These are phyloP conservation scores for Lichtheimia ramosa DNA, from an alignment of 371 early-diverging fungal species.

Conservation along the genomic window DNA sequence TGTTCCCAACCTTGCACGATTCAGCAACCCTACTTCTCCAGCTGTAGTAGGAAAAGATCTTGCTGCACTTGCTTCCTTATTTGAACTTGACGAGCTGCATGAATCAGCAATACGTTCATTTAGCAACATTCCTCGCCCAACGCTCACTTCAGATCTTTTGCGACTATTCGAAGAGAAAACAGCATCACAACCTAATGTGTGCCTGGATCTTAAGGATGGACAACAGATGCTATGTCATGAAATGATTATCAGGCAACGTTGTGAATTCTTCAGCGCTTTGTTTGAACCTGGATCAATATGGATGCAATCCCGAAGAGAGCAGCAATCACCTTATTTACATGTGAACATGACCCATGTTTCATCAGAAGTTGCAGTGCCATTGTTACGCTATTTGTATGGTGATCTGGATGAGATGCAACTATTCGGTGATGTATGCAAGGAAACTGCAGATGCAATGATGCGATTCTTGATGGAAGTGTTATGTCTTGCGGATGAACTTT, in stretches of 20 bases:
- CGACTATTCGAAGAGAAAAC: constrained; percentile 8
- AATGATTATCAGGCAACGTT: constrained; percentile 60
- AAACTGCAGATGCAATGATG: constrained; percentile 49
- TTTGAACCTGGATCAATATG: constrained; percentile 55
- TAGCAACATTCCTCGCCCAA: constrained; percentile 22
- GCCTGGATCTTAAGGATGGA: constrained; percentile 40
- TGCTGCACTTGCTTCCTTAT: constrained; percentile 21
- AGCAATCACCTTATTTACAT: constrained; percentile 11
- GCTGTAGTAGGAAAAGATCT: constrained; percentile 30
- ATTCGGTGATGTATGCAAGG: constrained; percentile 41
- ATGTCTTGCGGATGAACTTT: constrained; percentile 63
- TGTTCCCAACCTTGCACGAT: constrained; percentile 14
- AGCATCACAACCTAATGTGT: constrained; percentile 27
- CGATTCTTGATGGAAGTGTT: constrained; percentile 56
- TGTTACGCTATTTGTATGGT: constrained; percentile 56
- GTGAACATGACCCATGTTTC: constrained; percentile 54
- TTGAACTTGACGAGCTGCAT: constrained; percentile 25
- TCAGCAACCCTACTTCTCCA: neutral
- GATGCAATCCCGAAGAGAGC: constrained; percentile 38
- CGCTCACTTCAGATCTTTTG: constrained; percentile 12
- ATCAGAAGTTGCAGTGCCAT: constrained; percentile 41
- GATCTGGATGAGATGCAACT: constrained; percentile 36
- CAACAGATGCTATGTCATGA: constrained; percentile 48
- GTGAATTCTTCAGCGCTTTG: constrained; percentile 64
- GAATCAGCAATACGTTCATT: constrained; percentile 30